Percentiles rank a stretch among this genome's conserved stretches.
These are phyloP conservation scores for Stellera chamaejasme DNA, from an alignment of 345 rosid genomes.

Conservation along the genomic window DNA sequence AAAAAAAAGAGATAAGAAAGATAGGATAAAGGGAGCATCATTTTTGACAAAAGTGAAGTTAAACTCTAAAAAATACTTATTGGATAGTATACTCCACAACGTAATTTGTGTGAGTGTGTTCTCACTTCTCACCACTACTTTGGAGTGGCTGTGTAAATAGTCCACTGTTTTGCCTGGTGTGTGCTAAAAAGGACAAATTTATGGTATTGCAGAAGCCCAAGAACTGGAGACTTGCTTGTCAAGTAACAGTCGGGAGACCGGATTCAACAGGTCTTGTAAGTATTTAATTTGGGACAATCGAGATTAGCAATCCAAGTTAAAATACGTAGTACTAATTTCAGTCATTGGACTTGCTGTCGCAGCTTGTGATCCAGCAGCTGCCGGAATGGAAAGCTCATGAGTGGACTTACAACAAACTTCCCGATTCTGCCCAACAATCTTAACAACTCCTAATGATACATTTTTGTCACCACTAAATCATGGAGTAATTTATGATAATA, in stretches of 20 bases:
- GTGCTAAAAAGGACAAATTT: background rate
- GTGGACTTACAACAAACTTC: slow-evolving; percentile 45
- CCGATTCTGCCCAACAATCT: background rate
- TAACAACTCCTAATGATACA: no score
- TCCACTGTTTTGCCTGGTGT: background rate
- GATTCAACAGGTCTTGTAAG: slow-evolving; percentile 76
- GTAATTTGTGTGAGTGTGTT: background rate
- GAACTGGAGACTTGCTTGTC: slow-evolving; percentile 92
- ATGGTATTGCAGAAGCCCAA: slow-evolving; percentile 57
- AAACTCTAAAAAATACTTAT: no score
- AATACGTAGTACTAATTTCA: background rate
- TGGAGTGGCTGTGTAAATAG: background rate
- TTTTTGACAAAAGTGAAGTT: no score
- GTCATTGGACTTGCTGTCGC: slow-evolving; percentile 10
- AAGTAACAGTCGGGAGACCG: slow-evolving; percentile 66
- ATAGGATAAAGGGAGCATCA: no score
- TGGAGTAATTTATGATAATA: no score
- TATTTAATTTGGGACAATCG: slow-evolving; percentile 11
- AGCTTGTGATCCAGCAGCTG: slow-evolving; percentile 82
- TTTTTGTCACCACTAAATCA: no score
- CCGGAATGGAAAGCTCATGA: slow-evolving; percentile 98
- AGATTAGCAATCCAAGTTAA: background rate
- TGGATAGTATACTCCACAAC: background rate
- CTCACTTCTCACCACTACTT: background rate
- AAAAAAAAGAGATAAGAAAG: no score